Percentiles rank a stretch among this genome's conserved stretches.
These are phyloP conservation scores for Rhizodiscina lignyota DNA, from an alignment of 495 filamentous ascomycete species.

Conservation along the genomic window DNA sequence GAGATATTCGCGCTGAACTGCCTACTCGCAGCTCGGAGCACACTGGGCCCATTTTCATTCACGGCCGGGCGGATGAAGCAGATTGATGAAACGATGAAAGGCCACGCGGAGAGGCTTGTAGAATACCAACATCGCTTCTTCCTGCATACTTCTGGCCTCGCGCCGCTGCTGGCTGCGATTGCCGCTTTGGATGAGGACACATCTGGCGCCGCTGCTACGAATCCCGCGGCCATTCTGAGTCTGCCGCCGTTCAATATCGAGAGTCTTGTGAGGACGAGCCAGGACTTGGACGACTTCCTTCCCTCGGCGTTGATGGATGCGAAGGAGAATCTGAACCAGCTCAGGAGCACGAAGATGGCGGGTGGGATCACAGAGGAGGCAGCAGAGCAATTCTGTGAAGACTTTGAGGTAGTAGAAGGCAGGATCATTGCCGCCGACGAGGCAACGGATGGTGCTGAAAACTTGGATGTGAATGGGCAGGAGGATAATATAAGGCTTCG, in stretches of 20 bases:
- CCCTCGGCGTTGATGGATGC: conserved; percentile 89
- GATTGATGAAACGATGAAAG: conserved; percentile 28
- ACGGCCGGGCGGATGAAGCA: conserved; percentile 24
- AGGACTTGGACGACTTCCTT: conserved; percentile 77
- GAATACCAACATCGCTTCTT: conserved; percentile 52
- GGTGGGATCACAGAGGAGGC: conserved; percentile 68
- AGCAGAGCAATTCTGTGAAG: conserved; percentile 69
- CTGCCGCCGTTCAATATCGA: conserved; percentile 46
- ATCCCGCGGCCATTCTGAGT: conserved; percentile 33
- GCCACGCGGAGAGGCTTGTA: conserved; percentile 27
- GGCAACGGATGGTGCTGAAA: no score
- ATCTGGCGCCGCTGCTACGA: no score
- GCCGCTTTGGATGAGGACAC: conserved; percentile 3
- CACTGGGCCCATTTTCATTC: conserved; percentile 40
- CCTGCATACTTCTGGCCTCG: conserved; percentile 54
- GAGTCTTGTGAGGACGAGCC: conserved; percentile 41
- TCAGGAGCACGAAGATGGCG: conserved; percentile 53
- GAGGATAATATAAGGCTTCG: conserved; percentile 35
- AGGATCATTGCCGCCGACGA: conserved; percentile 44
- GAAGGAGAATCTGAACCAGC: conserved; percentile 53
- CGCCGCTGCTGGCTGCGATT: conserved; percentile 49
- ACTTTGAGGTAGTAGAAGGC: conserved; percentile 80
- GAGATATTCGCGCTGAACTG: conserved; percentile 78
- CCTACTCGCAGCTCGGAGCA: conserved; percentile 37
- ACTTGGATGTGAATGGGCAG: no score